Base-by-base conservation (phyloP, 768 basidiomycete genomes). In the Tylopilus sp. region DNA sequence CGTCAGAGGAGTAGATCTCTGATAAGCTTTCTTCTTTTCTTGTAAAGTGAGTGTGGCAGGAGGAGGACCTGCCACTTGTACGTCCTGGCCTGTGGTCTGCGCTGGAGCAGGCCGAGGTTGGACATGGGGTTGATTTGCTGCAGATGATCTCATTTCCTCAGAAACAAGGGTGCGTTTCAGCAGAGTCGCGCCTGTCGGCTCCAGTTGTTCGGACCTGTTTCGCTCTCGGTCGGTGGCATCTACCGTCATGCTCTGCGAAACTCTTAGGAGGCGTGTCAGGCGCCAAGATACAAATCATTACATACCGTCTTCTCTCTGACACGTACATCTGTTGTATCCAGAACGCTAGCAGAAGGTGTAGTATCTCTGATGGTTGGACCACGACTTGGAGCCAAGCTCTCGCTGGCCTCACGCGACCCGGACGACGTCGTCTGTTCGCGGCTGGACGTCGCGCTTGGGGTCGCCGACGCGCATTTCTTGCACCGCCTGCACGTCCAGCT, bases 401-500 rank as follows among this genome's bases (percentile, higher is more conserved):
- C 45, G 30, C 28, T 42, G 22, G 48, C 43, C 8, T 55, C n/a
- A n/a, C n/a, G n/a, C n/a, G n/a, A n/a, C n/a, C n/a, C n/a, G 37
- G 56, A 43, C 33, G 59, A 51, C 47, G 24, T 49, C 30, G 55
- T 53, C 34, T 38, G 52, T 47, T 24, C 53, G 17, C 47, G 49
- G 28, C 56, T 57, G 13, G 52, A 45, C 46, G 9, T 16, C 8
- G 48, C n/a, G 29, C 41, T 44, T 26, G 55, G 40, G 2, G 48
- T 52, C 10, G 4, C 40, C n/a, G 54, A 49, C 13, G 19, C 25
- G 22, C 6, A 52, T 6, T 53, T 73, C 42, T 57, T 72, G 54
- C 71, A 72, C 29, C 68, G 61, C 49, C 59, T 63, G 43, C 72
- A 73, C 30, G 24, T 57, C 71, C 71, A 72, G 12, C 56, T 21